Evolutionary conservation across 208 protist species (phyloP).

Genomic region (Giardia duodenalis): DNA sequence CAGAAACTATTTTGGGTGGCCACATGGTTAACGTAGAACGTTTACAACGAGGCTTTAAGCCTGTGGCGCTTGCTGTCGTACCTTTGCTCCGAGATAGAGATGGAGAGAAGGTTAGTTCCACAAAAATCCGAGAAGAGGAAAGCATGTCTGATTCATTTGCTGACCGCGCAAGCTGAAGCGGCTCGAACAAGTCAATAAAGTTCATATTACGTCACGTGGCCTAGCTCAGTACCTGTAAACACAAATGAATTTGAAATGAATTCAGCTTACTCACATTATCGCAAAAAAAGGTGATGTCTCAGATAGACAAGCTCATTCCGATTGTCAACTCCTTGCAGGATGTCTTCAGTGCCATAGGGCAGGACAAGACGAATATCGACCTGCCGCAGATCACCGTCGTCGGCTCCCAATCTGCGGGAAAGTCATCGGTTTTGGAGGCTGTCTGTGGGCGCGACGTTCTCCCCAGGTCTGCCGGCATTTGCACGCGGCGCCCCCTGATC

Average conservation of each 20-base stretch:
- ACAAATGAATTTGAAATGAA: not conserved
- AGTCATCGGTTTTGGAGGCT: constrained; percentile 92
- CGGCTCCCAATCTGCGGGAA: constrained; percentile 74
- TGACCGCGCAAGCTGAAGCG: no score
- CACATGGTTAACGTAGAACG: not conserved
- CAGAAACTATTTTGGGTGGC: not conserved
- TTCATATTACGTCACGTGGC: no score
- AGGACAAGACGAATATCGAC: constrained; percentile 65
- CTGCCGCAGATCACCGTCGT: constrained; percentile 94
- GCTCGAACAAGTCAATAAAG: no score
- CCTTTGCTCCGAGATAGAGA: not conserved
- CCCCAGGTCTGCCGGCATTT: constrained; percentile 90
- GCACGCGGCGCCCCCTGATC: constrained; percentile 90
- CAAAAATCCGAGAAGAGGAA: not conserved
- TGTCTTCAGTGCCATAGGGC: constrained; percentile 54
- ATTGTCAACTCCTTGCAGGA: constrained; percentile 90
- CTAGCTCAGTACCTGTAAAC: no score
- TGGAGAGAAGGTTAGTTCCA: not conserved
- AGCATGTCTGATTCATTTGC: not conserved
- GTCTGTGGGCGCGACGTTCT: constrained; percentile 95
- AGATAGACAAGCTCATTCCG: constrained; percentile 62
- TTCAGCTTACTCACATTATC: no score
- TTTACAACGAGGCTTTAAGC: not conserved
- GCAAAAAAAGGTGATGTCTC: constrained; percentile 27
- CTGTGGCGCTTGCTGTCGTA: not conserved